Base-by-base conservation (phyloP, 106 monocot genomes). In the Dendrobium catenatum region DNA sequence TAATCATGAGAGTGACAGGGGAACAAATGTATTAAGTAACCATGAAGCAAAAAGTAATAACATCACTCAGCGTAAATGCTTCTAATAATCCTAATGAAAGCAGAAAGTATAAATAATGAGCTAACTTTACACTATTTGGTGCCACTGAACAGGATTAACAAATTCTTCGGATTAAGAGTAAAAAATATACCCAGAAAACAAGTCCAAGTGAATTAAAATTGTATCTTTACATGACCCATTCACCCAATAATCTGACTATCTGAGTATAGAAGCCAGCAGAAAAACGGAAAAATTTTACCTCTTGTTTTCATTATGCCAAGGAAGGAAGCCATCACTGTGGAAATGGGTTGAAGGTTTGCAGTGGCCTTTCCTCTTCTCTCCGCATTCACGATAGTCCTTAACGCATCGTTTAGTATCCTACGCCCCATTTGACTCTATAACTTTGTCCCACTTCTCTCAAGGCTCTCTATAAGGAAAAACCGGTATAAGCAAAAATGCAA, bases 401-500 rank as follows among this genome's bases (percentile, higher is more conserved):
- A 85, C 19, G 93, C 93, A 6, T 93, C 90, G 84, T 93, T 93
- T 51, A 93, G 85, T 55, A 93, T 93, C 82, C 90, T 83, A 29
- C 93, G 85, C 49, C 93, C 93, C 93, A 93, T 92, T 78, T 49
- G 76, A 10, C 49, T 15, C 49, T 49, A 51, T 74, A 68, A 66
- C 26, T 66, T 66, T 66, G 24, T 9, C 26, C 6, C n/a, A 26
- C 26, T 66, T 66, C 64, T 66, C 64, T 26, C 26, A 24, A 26
- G 64, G 0, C 24, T 66, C 5, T 66, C 58, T 58, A n/a, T 17
- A 19, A 18, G 58, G 58, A 66, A 66, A 26, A 66, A 2, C 26
- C 6, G 24, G 26, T 24, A 6, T 9, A 7, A 66, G 64, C 3
- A 26, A 64, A 26, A 11, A n/a, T 51, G 11, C 51, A 51, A 10